Percentiles rank a stretch among this genome's conserved stretches.
These are phyloP conservation scores for Cordyceps tenuipes DNA, from an alignment of 2,329 filamentous ascomycete species.

Conservation along the genomic window DNA sequence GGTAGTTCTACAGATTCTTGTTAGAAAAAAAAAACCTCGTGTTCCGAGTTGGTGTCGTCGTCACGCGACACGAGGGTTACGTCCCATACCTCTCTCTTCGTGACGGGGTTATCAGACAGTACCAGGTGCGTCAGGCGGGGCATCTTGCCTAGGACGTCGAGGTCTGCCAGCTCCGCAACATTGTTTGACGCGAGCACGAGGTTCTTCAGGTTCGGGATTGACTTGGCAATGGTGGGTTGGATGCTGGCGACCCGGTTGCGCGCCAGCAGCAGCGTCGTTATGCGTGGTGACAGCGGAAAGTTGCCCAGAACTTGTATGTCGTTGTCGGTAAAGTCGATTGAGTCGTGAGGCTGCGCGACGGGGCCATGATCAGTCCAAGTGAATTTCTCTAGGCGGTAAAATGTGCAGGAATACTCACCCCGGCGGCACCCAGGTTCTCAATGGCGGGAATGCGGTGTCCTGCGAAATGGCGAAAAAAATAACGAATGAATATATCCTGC, in stretches of 20 bases:
- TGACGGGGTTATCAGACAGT: slow-evolving; percentile 79
- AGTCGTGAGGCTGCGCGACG: slow-evolving; percentile 71
- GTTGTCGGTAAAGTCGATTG: slow-evolving; percentile 98
- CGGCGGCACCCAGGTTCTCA: slow-evolving; percentile 93
- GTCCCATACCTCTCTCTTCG: slow-evolving; percentile 77
- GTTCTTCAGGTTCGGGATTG: slow-evolving; percentile 73
- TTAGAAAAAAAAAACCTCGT: neutral
- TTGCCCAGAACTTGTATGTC: slow-evolving; percentile 85
- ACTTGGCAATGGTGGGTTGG: slow-evolving; percentile 63
- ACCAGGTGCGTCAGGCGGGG: slow-evolving; percentile 68
- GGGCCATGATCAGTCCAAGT: slow-evolving; percentile 7
- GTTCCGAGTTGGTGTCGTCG: no score
- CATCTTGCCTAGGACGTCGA: slow-evolving; percentile 70
- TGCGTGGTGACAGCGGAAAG: slow-evolving; percentile 82
- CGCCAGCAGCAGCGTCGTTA: slow-evolving; percentile 80
- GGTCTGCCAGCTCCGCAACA: slow-evolving; percentile 73
- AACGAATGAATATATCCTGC: slow-evolving; percentile 74
- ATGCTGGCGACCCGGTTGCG: slow-evolving; percentile 82
- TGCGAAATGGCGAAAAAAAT: slow-evolving; percentile 49
- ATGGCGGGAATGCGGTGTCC: slow-evolving; percentile 96
- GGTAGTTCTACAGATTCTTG: slow-evolving; percentile 64
- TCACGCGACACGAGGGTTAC: neutral
- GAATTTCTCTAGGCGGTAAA: neutral
- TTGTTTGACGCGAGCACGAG: slow-evolving; percentile 79
- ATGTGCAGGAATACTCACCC: slow-evolving; percentile 54